Base-by-base conservation (phyloP, 2,329 filamentous ascomycete genomes). In the Domatiomyces globalis region DNA sequence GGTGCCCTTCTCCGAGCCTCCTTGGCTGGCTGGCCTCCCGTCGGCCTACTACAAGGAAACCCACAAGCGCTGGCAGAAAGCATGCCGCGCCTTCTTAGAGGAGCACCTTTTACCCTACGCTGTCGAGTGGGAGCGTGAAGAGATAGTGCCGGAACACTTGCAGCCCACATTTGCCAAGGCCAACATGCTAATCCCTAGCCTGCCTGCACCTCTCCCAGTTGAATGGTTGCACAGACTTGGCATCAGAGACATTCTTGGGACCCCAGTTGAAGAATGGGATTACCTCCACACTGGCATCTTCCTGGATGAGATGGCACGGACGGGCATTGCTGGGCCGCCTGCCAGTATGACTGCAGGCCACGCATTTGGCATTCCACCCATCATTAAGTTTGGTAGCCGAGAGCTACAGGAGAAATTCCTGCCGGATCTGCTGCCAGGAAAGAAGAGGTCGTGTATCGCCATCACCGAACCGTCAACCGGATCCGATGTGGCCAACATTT, bases 391-490 rank as follows among this genome's bases (percentile, higher is more conserved):
- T 62, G 84, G 80, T 8, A 77, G 70, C 60, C 65, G 68, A 50
- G 64, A 76, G 58, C 67, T 87, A 22, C 80, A 86, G 65, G 78
- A 82, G 56, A 71, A 74, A 8, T 81, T 83, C 57, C 69, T 88
- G 6, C 83, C 84, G 0, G 81, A 84, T 48, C 70, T 87, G 0
- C 69, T 88, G 10, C 76, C 74, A 0, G 81, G 82, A 5, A 75
- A 73, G 62, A 85, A 81, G 67, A 72, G 84, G 43, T 73, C 73
- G 12, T 88, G 84, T 61, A 87, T 89, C 58, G 85, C 84, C 8
- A 87, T 89, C 60, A 89, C 85, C 0, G 85, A 89, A 63, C 85
- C 85, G 0, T 79, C 79, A 49, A 83, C 83, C 0, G 84, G 85
- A 0, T 81, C 76, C 49, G 84, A 88, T 62, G 85, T 88, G 1